A percentile compares a stretch with the other conserved stretches of the same genome.
phyloP scores from a whole-genome alignment of 768 basidiomycete genomes.

The Phanerodontia chrysosporium region DNA sequence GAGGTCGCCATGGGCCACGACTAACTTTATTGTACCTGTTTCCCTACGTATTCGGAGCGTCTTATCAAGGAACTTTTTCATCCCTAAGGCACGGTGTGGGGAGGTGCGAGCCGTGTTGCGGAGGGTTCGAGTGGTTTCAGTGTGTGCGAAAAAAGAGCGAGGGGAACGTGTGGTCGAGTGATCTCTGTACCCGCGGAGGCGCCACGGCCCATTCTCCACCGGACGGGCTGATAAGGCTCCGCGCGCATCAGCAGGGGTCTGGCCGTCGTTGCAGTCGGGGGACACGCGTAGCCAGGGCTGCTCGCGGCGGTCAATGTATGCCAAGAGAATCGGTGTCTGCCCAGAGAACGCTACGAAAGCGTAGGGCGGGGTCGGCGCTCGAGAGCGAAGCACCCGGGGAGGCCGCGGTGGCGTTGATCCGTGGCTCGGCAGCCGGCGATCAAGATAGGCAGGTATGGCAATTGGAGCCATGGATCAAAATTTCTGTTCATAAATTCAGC shows the following conservation, averaged over 20 bases:
- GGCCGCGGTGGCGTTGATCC: background rate
- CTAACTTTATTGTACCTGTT: background rate
- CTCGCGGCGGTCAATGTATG: no score
- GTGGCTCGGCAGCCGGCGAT: background rate
- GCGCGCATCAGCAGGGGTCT: no score
- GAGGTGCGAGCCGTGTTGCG: background rate
- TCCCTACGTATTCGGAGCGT: background rate
- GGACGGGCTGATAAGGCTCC: background rate
- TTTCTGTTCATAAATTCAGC: slow-evolving; percentile 1
- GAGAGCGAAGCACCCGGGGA: background rate
- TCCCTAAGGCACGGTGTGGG: background rate
- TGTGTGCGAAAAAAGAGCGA: background rate
- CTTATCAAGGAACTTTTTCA: background rate
- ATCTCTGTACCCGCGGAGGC: background rate
- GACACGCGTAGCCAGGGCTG: no score
- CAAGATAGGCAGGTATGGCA: background rate
- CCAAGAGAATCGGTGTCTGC: no score
- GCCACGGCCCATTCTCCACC: background rate
- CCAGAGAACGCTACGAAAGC: background rate
- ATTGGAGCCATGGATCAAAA: background rate
- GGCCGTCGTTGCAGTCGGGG: no score
- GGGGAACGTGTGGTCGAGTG: background rate
- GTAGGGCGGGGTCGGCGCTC: background rate
- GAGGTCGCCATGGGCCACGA: background rate
- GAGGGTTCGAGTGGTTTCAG: background rate